A percentile compares a stretch with the other conserved stretches of the same genome.
These are phyloP conservation scores for Ustanciosporium gigantosporum DNA, from an alignment of 1,284 basidiomycete genomes.

Conservation along the genomic window DNA sequence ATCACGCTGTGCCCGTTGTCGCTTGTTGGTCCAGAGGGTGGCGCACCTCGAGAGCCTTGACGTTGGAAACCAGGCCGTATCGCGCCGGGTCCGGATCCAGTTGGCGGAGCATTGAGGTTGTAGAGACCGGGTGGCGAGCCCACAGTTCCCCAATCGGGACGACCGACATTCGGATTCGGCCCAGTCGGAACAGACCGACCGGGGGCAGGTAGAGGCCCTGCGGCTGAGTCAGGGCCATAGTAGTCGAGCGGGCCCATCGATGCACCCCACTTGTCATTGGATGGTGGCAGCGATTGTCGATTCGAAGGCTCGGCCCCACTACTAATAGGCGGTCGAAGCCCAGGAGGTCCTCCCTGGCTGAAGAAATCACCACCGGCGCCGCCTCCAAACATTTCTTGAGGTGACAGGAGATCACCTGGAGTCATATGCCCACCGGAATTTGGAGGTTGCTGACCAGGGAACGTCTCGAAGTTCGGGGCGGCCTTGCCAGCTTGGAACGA, in stretches of 20 bases:
- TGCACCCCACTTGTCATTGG: constrained; percentile 40
- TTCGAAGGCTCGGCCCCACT: neutral
- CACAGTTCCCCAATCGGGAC: constrained; percentile 42
- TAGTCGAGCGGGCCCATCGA: constrained; percentile 51
- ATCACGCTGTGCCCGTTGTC: neutral
- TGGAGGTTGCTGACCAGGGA: neutral
- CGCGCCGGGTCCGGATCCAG: neutral
- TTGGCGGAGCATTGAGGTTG: neutral
- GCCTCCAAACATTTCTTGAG: constrained; percentile 32
- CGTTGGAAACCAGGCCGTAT: constrained; percentile 21
- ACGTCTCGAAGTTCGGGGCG: constrained; percentile 25
- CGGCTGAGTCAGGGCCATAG: constrained; percentile 33
- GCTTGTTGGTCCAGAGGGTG: constrained; percentile 11
- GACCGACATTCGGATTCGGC: constrained; percentile 4
- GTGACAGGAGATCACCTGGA: constrained; percentile 34
- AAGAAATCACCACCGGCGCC: constrained; percentile 32
- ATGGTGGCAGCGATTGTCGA: constrained; percentile 7
- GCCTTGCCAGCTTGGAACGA: constrained; percentile 8
- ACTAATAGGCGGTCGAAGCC: constrained; percentile 7
- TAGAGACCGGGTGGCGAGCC: constrained; percentile 43
- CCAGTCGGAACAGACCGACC: neutral
- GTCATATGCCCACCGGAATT: constrained; percentile 5
- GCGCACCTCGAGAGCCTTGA: constrained; percentile 21
- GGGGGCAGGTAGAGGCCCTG: constrained; percentile 11
- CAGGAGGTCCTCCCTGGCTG: constrained; percentile 7